Evolutionary conservation across 495 filamentous ascomycete genomes (phyloP).

Genomic region (Lichenothelia convexa): DNA sequence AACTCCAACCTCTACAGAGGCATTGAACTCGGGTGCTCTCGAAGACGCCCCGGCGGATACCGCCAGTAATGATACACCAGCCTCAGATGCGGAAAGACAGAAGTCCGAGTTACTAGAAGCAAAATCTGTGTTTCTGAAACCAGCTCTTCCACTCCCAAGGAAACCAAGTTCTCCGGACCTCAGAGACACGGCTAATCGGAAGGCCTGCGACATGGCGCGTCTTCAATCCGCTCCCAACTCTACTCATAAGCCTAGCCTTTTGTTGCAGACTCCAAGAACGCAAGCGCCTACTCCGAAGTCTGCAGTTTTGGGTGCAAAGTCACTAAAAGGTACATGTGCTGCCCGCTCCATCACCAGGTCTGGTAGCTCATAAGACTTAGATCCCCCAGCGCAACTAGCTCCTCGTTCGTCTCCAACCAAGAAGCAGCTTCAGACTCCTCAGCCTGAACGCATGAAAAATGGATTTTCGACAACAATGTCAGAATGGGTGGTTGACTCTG

Average conservation of each 20-base stretch:
- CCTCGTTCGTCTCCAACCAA: neutral
- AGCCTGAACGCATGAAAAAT: neutral
- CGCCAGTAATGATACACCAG: neutral
- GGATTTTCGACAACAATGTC: neutral
- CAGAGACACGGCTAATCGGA: conserved; percentile 5
- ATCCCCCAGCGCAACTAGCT: neutral
- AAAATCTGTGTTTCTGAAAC: neutral
- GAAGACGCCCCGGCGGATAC: neutral
- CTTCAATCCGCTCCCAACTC: conserved; percentile 34
- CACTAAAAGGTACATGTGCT: neutral
- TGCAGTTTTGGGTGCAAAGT: neutral
- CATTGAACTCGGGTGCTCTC: neutral
- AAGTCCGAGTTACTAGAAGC: neutral
- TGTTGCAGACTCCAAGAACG: too few species aligned
- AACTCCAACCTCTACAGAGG: neutral
- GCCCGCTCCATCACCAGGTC: neutral
- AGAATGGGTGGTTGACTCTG: conserved; percentile 31
- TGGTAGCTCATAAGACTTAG: neutral
- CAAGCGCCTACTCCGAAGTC: too few species aligned
- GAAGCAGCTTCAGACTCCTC: neutral
- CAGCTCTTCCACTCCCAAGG: neutral
- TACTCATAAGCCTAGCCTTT: conserved; percentile 30
- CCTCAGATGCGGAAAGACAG: neutral
- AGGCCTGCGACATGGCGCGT: conserved; percentile 34
- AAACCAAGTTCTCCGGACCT: neutral